Percentiles rank a stretch among this genome's conserved stretches.
phyloP scores from a whole-genome alignment of 2,329 filamentous ascomycete genomes.

The Aspergillus pseudonomiae region DNA sequence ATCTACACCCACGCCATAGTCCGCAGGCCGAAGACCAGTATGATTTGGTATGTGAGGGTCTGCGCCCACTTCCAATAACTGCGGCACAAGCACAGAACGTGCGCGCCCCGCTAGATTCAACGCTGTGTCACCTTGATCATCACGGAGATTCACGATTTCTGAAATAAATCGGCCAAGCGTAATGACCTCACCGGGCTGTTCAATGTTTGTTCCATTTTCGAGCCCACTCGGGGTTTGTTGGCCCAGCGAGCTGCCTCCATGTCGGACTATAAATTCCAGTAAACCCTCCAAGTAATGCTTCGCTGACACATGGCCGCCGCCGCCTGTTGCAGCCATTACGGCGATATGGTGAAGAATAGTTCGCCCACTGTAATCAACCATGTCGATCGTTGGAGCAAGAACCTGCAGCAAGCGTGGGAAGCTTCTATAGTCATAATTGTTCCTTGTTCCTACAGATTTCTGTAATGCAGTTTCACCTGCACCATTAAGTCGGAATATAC shows the following conservation, averaged over 20 bases:
- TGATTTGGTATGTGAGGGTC: conserved; percentile 91
- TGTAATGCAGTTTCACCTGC: conserved; percentile 91
- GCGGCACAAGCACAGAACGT: conserved; percentile 95
- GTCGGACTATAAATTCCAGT: conserved; percentile 89
- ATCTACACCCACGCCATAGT: conserved; percentile 87
- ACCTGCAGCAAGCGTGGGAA: conserved; percentile 91
- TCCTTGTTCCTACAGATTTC: conserved; percentile 88
- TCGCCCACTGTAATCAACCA: conserved; percentile 83
- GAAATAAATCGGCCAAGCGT: conserved; percentile 92
- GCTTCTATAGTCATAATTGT: conserved; percentile 86
- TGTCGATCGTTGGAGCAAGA: conserved; percentile 84
- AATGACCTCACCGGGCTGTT: conserved; percentile 64
- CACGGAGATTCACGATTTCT: conserved; percentile 93
- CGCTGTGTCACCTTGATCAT: conserved; percentile 92
- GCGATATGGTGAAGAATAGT: conserved; percentile 97
- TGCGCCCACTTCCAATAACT: conserved; percentile 90
- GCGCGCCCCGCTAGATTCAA: conserved; percentile 92
- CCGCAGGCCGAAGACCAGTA: conserved; percentile 83
- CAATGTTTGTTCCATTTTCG: conserved; percentile 27
- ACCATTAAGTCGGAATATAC: conserved; percentile 83
- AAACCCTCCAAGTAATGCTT: conserved; percentile 95
- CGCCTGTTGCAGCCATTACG: conserved; percentile 92
- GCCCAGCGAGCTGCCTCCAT: conserved; percentile 67
- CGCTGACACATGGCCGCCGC: conserved; percentile 78
- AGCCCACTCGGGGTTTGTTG: conserved; percentile 45